Evolutionary conservation across 768 basidiomycete genomes (phyloP).

Genomic region (Lepiota venenata): DNA sequence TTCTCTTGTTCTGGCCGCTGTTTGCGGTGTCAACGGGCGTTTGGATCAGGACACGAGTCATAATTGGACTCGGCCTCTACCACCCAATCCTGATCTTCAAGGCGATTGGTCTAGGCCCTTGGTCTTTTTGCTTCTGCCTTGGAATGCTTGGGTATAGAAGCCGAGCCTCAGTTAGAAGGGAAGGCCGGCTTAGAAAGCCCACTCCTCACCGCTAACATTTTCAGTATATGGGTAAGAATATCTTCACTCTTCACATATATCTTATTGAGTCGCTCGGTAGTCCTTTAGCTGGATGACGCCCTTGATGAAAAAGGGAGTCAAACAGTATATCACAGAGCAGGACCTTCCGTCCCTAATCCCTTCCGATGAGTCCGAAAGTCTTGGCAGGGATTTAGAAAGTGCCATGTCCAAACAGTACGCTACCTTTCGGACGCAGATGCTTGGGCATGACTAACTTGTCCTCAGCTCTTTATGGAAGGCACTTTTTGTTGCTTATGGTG

Average conservation of each 20-base stretch:
- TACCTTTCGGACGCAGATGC: neutral
- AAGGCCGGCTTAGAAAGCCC: constrained; percentile 60
- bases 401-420: constrained; percentile 65
- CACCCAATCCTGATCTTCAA: constrained; percentile 41
- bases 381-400: constrained; percentile 57
- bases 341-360: constrained; percentile 78
- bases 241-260: neutral
- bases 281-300: constrained; percentile 87
- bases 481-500: constrained; percentile 74
- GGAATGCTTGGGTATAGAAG: constrained; percentile 71
- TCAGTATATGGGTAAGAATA: constrained; percentile 60
- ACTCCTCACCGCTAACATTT: constrained; percentile 72
- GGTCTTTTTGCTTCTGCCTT: constrained; percentile 55
- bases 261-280: constrained; percentile 22
- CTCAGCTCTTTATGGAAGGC: constrained; percentile 70
- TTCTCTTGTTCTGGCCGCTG: constrained; percentile 82
- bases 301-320: constrained; percentile 66
- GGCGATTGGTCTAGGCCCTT: constrained; percentile 35
- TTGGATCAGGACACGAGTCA: constrained; percentile 58
- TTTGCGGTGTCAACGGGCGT: constrained; percentile 49
- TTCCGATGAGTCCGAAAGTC: constrained; percentile 63
- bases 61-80: constrained; percentile 25
- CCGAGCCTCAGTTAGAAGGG: constrained; percentile 17
- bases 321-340: constrained; percentile 71
- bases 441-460: neutral